Evolutionary conservation across 495 filamentous ascomycete genomes (phyloP).

Genomic region (Halenospora varia): DNA sequence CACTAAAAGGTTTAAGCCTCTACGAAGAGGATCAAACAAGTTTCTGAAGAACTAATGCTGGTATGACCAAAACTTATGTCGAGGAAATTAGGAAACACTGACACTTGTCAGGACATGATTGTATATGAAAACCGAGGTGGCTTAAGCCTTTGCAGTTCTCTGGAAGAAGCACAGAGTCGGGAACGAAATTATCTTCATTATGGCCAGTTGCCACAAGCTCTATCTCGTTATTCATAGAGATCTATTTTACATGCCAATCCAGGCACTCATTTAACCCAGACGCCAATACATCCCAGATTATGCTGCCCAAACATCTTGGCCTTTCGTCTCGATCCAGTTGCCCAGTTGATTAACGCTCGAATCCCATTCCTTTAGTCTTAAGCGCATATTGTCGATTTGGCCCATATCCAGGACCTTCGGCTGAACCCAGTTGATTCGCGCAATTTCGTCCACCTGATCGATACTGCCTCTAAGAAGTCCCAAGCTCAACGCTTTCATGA

Average conservation of each 20-base stretch:
- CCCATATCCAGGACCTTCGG: constrained; percentile 94
- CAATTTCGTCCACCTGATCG: constrained; percentile 91
- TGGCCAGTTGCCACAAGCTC: not conserved
- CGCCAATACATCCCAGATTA: constrained; percentile 37
- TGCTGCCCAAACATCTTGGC: constrained; percentile 87
- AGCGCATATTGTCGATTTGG: constrained; percentile 93
- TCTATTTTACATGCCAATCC: constrained; percentile 2
- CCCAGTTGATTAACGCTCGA: constrained; percentile 89
- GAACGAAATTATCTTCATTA: too few species aligned
- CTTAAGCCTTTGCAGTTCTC: too few species aligned
- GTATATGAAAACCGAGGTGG: too few species aligned
- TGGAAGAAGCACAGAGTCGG: too few species aligned
- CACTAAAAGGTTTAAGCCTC: too few species aligned
- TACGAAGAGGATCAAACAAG: too few species aligned
- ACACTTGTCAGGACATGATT: too few species aligned
- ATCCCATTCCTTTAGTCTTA: constrained; percentile 88
- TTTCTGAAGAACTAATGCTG: too few species aligned
- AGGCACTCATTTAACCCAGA: constrained; percentile 13
- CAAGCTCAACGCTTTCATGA: constrained; percentile 97
- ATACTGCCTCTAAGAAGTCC: constrained; percentile 89
- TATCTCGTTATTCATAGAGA: not conserved
- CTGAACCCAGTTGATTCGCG: constrained; percentile 97
- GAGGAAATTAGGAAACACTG: too few species aligned
- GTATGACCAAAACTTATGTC: too few species aligned
- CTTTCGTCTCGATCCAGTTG: constrained; percentile 88